Conservation (phyloP, 305 asterid genomes). For the Fraxinus ornus region DNA sequence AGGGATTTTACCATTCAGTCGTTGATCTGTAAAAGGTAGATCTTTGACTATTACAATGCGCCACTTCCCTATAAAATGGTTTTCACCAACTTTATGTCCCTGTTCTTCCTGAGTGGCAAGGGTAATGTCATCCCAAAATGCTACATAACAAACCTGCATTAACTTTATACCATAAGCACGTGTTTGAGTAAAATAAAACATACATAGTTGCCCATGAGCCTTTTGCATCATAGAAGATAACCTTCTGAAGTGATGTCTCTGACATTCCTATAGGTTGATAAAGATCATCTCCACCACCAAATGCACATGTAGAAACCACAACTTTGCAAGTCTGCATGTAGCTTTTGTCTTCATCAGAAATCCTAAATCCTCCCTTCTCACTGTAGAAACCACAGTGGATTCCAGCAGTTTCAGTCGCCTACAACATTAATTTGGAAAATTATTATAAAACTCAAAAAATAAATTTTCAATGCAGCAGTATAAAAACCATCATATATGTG, state of each 20-base stretch:
- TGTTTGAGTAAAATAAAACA: slow-evolving; percentile 9
- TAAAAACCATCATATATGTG: slow-evolving; percentile 3
- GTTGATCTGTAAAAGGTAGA: slow-evolving; percentile 89
- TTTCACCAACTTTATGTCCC: slow-evolving; percentile 62
- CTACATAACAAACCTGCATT: slow-evolving; percentile 87
- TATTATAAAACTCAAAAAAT: slow-evolving; percentile 2
- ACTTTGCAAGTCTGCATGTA: slow-evolving; percentile 72
- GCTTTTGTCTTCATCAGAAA: slow-evolving; percentile 70
- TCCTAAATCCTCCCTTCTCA: slow-evolving; percentile 78
- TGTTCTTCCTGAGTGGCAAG: slow-evolving; percentile 72
- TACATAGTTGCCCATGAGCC: slow-evolving; percentile 7
- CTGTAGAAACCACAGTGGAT: slow-evolving; percentile 91
- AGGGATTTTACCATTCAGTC: slow-evolving; percentile 95
- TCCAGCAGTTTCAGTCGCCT: slow-evolving; percentile 57
- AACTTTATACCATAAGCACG: slow-evolving; percentile 14
- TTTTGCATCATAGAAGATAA: slow-evolving; percentile 26
- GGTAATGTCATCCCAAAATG: slow-evolving; percentile 96
- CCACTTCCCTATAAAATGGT: slow-evolving; percentile 81
- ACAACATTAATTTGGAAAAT: slow-evolving; percentile 18
- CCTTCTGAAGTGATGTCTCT: slow-evolving; percentile 75
- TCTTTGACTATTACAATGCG: slow-evolving; percentile 70
- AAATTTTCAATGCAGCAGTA: not conserved
- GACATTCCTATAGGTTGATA: slow-evolving; percentile 98
- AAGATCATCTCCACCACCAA: slow-evolving; percentile 99
- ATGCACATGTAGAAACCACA: slow-evolving; percentile 97